Base-by-base conservation (phyloP, 305 asterid genomes). In the Fraxinus floribunda region DNA sequence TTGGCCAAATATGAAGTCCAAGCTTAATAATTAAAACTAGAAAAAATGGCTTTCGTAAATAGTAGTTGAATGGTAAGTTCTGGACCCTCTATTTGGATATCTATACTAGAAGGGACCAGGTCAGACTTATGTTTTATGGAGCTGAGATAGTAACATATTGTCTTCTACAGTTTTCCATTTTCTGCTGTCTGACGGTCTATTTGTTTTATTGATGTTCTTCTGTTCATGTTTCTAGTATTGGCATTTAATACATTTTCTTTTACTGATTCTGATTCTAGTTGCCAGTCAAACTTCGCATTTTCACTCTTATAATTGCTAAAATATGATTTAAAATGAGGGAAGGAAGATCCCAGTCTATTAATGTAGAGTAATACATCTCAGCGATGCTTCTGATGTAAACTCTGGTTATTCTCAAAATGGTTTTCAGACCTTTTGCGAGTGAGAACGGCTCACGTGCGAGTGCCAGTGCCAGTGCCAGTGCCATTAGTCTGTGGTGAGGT, bases 401-500 rank as follows among this genome's bases (percentile, higher is more conserved):
- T 57, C 68, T 6, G 7, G 29, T 57, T 57, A 20, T 57, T 57
- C 68, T 57, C 29, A 57, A 57, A 57, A 57, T 18, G 68, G 29
- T 57, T 57, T 6, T 20, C 68, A 57, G 68, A 57, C 68, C 20
- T 57, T 7, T 5, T 6, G 68, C 7, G 29, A 18, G 29, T 57
- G 24, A 9, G 29, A 57, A 57, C 11, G 2, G 68, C 7, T 57
- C 29, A 57, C 9, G 24, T 22, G 24, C 24, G 24, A 22, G 24
- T 22, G 24, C 24, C 24, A 22, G 5, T 16, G 68, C 20, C 3
- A 7, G 7, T 18, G 68, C 66, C 68, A 5, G 68, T 57, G 24
- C 68, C 68, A 57, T 57, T 46, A 73, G 36, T 72, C 81, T 79
- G 78, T 66, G 78, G 18, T 82, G 76, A 18, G 75, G 78, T 77